A percentile compares a stretch with the other conserved stretches of the same genome.
These are phyloP conservation scores for Sporothrix brasiliensis DNA, from an alignment of 2,329 filamentous ascomycete genomes.

Conservation along the genomic window DNA sequence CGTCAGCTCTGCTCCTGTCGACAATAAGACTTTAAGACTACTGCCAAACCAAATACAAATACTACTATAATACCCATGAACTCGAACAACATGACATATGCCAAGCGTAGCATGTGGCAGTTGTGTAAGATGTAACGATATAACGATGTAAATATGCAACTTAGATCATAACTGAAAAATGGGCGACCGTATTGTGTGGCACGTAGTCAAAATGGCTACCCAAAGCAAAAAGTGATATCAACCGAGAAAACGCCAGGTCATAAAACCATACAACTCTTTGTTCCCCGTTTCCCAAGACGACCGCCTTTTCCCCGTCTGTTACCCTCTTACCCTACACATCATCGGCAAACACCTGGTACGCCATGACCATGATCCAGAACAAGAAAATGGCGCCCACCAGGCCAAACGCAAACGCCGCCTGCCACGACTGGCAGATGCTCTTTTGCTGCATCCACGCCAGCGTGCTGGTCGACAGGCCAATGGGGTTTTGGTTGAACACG, in stretches of 20 bases:
- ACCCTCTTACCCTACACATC: conserved; percentile 19
- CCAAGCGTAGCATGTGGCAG: not conserved
- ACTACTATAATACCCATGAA: too few species aligned
- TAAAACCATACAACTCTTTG: not conserved
- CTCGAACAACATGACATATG: too few species aligned
- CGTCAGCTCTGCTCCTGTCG: not conserved
- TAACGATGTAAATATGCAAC: not conserved
- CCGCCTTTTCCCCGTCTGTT: not conserved
- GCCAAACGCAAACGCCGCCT: conserved; percentile 65
- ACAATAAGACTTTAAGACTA: too few species aligned
- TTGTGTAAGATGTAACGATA: not conserved
- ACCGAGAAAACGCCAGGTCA: not conserved
- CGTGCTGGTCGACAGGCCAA: conserved; percentile 57
- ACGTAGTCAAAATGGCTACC: not conserved
- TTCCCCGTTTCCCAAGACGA: not conserved
- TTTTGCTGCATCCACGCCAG: conserved; percentile 66
- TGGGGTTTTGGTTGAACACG: conserved; percentile 56
- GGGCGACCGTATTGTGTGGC: not conserved
- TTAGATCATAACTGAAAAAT: not conserved
- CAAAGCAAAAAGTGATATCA: conserved; percentile 15
- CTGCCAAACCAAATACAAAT: too few species aligned
- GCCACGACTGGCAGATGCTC: conserved; percentile 67
- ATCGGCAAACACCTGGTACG: conserved; percentile 63
- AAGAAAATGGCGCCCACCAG: conserved; percentile 63
- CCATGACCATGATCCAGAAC: conserved; percentile 71